These are phyloP conservation scores for Monascus ruber DNA, from an alignment of 2,329 filamentous ascomycete species.

Conservation along the genomic window DNA sequence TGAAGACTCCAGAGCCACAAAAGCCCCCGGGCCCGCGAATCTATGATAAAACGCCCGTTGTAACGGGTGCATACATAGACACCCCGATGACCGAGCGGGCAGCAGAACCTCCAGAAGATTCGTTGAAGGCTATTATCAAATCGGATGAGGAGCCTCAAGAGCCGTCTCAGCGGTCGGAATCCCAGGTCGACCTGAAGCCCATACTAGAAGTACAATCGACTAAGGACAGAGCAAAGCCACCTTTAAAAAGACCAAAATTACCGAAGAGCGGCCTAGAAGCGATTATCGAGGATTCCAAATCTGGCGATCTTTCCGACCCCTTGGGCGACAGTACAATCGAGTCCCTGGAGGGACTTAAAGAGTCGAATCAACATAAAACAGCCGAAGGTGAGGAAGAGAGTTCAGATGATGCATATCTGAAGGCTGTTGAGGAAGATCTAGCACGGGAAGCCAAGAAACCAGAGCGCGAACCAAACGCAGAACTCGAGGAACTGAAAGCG, in stretches of 20 bases:
- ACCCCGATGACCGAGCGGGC: constrained; percentile 33
- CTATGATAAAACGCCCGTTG: constrained; percentile 33
- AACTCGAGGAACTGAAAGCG: constrained; percentile 26
- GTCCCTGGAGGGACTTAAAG: constrained; percentile 30
- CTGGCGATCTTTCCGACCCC: constrained; percentile 20
- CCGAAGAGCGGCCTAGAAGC: constrained; percentile 33
- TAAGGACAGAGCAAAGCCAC: constrained; percentile 2
- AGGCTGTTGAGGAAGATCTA: constrained; percentile 16
- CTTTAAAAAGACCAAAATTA: constrained; percentile 24
- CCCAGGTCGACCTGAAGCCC: constrained; percentile 2
- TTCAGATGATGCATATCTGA: constrained; percentile 21
- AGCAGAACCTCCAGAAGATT: constrained; percentile 11
- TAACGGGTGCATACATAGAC: constrained; percentile 37
- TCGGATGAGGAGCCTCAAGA: constrained; percentile 6
- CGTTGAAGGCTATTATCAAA: constrained; percentile 14
- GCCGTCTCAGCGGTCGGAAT: constrained; percentile 4
- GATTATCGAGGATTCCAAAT: constrained; percentile 29
- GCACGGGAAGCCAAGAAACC: constrained; percentile 8
- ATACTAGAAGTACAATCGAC: constrained; percentile 2
- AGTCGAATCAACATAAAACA: constrained; percentile 13
- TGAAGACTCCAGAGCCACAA: constrained; percentile 23
- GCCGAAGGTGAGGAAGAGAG: constrained; percentile 20
- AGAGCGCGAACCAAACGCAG: constrained; percentile 9
- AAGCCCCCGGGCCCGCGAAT: constrained; percentile 20
- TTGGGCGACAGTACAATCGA: constrained; percentile 36